A percentile compares a stretch with the other conserved stretches of the same genome.
Evolutionary conservation across 2,329 filamentous ascomycete species (phyloP).

Genomic region (Diplodia corticola): DNA sequence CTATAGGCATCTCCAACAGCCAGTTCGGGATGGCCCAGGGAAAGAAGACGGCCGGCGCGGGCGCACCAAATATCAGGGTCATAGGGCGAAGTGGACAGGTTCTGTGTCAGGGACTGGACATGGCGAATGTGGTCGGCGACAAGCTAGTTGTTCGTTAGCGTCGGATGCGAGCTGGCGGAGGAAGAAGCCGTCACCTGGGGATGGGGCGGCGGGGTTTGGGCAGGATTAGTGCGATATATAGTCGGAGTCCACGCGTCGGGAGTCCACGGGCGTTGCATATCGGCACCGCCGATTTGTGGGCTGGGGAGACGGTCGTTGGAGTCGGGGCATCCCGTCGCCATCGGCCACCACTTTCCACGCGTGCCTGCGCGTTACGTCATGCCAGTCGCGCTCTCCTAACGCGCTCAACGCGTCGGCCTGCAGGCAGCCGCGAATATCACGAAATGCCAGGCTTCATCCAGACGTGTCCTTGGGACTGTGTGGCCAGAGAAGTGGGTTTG

Average conservation of each 20-base stretch:
- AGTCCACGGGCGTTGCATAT: slow-evolving; percentile 5
- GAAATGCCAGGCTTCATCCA: too few relatives aligned
- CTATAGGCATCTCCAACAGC: slow-evolving; percentile 36
- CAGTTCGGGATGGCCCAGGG: slow-evolving; percentile 35
- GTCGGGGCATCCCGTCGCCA: background rate
- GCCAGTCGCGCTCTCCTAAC: background rate
- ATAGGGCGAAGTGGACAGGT: slow-evolving; percentile 18
- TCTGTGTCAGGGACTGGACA: background rate
- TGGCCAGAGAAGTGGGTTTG: too few relatives aligned
- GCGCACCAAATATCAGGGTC: slow-evolving; percentile 33
- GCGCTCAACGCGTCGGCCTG: background rate
- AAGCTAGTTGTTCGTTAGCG: background rate
- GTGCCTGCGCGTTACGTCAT: background rate
- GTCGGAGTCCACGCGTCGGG: background rate
- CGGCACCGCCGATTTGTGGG: slow-evolving; percentile 7
- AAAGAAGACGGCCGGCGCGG: slow-evolving; percentile 29
- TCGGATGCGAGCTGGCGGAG: background rate
- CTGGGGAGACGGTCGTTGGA: slow-evolving; percentile 4
- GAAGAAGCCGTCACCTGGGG: background rate
- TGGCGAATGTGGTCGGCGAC: background rate
- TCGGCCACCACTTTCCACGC: background rate
- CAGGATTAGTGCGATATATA: slow-evolving; percentile 12
- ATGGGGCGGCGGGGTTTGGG: background rate
- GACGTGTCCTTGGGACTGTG: too few relatives aligned
- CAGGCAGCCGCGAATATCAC: background rate